Evolutionary conservation across 768 basidiomycete species (phyloP), one percentile per base, ranked within the genome.

Genomic region (Leccinum variicolor): DNA sequence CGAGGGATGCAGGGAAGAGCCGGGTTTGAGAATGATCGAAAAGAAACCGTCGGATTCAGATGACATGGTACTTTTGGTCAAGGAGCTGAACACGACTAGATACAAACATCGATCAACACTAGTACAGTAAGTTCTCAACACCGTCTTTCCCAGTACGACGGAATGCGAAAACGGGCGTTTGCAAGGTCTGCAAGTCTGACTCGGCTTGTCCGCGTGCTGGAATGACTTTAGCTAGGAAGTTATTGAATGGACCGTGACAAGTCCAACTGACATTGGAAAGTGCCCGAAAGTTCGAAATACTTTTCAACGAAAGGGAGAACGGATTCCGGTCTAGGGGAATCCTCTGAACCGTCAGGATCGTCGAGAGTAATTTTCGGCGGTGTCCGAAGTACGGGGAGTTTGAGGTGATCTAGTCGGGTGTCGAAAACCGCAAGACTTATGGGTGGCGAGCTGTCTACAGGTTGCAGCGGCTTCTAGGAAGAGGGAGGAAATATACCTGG

Each of bases 1-100:
- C 0, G 77, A 79, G 0, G 89, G 88, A 57, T 89, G 73, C n/a
- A 90, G 73, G 2, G 89, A 87, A 2, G 89, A 91, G 23, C 90
- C 90, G 10, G 91, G 89, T 50, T 76, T 80, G 14, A 94, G 77
- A 56, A 94, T 77, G 59, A 79, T 76, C 19, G 79, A 71, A 58
- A 90, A 69, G 65, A 88, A 81, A n/a, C 15, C 55, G 45, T 66
- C 60, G n/a, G 55, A 49, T 50, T 65, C 64, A 28, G 69, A 54
- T 11, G 69, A 28, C 66, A 71, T 71, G 50, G 25, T 50, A 7
- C 13, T 51, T 19, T 10, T 33, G 29, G 23, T 6, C 52, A 39
- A 50, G 33, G 41, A 43, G 3, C 19, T 43, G 41, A 31, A n/a
- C 28, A 47, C 11, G 53, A 29, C 21, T 45, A 29, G n/a, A 26